Evolutionary conservation across 352 stramenopile genomes (phyloP).

Genomic region (Pythium volutum): DNA sequence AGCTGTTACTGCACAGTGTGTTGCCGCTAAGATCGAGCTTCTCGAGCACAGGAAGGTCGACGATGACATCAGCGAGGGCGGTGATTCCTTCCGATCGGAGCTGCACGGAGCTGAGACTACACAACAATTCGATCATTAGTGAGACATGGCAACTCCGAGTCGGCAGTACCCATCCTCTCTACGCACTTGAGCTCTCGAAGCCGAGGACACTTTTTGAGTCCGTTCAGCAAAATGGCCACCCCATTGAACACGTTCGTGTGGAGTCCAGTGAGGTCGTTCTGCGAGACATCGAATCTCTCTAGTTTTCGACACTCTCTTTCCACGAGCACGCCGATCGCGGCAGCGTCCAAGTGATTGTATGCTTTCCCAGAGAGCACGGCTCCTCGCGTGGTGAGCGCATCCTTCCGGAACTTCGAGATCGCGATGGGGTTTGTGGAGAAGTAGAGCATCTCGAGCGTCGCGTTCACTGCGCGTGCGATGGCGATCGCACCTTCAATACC

Average conservation of each 20-base stretch:
- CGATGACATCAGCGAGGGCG: constrained; percentile 40
- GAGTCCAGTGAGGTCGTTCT: constrained; percentile 47
- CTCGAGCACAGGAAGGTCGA: constrained; percentile 36
- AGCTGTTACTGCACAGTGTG: constrained; percentile 47
- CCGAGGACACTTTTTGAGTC: constrained; percentile 43
- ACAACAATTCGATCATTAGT: background rate
- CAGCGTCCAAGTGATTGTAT: constrained; percentile 61
- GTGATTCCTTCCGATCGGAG: constrained; percentile 58
- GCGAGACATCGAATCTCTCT: constrained; percentile 46
- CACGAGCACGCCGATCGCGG: constrained; percentile 47
- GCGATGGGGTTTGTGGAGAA: constrained; percentile 42
- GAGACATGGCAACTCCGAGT: too few species aligned
- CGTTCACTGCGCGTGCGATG: constrained; percentile 41
- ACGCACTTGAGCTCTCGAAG: constrained; percentile 55
- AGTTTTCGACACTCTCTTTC: constrained; percentile 48
- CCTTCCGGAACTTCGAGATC: constrained; percentile 29
- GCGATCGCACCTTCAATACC: constrained; percentile 38
- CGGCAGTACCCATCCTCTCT: background rate
- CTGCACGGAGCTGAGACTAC: constrained; percentile 33
- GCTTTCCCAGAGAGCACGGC: constrained; percentile 28
- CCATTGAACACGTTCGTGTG: constrained; percentile 59
- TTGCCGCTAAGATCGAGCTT: constrained; percentile 52
- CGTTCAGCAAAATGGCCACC: constrained; percentile 38
- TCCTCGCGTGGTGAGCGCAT: constrained; percentile 28
- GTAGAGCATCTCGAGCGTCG: constrained; percentile 41